Conservation (phyloP, 192 early-diverging fungal genomes). For the Podila epicladia region DNA sequence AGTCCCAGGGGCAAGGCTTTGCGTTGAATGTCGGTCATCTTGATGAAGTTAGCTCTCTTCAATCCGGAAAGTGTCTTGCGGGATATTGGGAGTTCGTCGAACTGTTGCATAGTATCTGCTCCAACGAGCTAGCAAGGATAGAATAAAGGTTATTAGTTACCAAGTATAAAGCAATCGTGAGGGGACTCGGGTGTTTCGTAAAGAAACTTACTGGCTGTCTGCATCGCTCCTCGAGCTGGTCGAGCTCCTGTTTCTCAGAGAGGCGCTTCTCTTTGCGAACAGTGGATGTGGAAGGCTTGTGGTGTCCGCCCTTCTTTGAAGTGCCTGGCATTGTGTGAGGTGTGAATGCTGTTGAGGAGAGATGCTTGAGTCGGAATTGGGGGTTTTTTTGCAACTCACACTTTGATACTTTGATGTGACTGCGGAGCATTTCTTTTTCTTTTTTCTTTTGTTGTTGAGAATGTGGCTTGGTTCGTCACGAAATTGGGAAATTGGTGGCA, state of each 20-base stretch:
- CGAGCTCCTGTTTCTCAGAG: slow-evolving; percentile 58
- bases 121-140: slow-evolving; percentile 7
- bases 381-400: no score
- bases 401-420: no score
- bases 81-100: slow-evolving; percentile 62
- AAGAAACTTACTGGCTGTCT: slow-evolving; percentile 52
- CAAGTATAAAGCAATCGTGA: background rate
- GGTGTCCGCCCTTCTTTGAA: slow-evolving; percentile 20
- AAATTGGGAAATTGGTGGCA: background rate
- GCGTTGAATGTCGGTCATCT: slow-evolving; percentile 95
- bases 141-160: background rate
- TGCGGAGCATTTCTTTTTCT: background rate
- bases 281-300: slow-evolving; percentile 17
- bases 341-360: background rate
- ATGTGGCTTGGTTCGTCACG: background rate
- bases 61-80: slow-evolving; percentile 76
- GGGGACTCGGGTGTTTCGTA: background rate
- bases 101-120: slow-evolving; percentile 42
- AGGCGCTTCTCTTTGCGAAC: slow-evolving; percentile 54
- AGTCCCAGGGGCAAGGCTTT: slow-evolving; percentile 78
- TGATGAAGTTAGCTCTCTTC: slow-evolving; percentile 81
- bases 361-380: background rate
- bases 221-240: slow-evolving; percentile 55
- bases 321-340: slow-evolving; percentile 16
- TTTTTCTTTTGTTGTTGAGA: slow-evolving; percentile 5